phyloP scores from a whole-genome alignment of 2,329 filamentous ascomycete genomes.

The Sarocladium kiliense region DNA sequence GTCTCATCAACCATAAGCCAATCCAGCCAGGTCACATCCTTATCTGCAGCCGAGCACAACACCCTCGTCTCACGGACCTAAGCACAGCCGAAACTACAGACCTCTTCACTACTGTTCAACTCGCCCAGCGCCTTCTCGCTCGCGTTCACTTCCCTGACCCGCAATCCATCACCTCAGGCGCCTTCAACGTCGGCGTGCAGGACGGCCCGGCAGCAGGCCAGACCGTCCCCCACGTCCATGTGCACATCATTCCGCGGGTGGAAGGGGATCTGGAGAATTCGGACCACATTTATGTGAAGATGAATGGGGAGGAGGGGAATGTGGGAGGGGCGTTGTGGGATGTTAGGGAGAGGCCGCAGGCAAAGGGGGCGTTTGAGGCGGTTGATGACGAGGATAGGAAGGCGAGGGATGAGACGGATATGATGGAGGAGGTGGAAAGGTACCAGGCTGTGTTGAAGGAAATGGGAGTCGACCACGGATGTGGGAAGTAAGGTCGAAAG shows the following conservation, averaged over 20 bases:
- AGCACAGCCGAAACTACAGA: slow-evolving; percentile 67
- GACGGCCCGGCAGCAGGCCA: slow-evolving; percentile 88
- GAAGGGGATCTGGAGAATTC: slow-evolving; percentile 44
- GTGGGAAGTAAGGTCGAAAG: not conserved
- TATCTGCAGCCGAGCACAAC: slow-evolving; percentile 67
- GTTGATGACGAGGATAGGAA: slow-evolving; percentile 67
- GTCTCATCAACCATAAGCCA: slow-evolving; percentile 92
- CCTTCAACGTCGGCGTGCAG: slow-evolving; percentile 92
- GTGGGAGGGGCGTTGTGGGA: slow-evolving; percentile 67
- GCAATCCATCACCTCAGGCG: slow-evolving; percentile 44
- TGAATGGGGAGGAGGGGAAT: slow-evolving; percentile 83
- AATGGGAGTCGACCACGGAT: slow-evolving; percentile 28
- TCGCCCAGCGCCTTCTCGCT: slow-evolving; percentile 71
- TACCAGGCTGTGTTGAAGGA: slow-evolving; percentile 49
- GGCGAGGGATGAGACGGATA: slow-evolving; percentile 66
- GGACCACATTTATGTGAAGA: slow-evolving; percentile 75
- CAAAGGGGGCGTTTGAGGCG: slow-evolving; percentile 52
- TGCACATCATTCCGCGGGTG: slow-evolving; percentile 78
- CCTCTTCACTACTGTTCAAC: slow-evolving; percentile 82
- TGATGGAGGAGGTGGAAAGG: slow-evolving; percentile 70
- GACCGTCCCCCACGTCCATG: slow-evolving; percentile 89
- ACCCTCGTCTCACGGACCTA: slow-evolving; percentile 72
- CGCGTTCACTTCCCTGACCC: slow-evolving; percentile 42
- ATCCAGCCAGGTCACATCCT: slow-evolving; percentile 91
- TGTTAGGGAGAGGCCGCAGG: slow-evolving; percentile 34